These are phyloP conservation scores for Cytidiella melzeri DNA, from an alignment of 768 basidiomycete genomes.

Conservation along the genomic window DNA sequence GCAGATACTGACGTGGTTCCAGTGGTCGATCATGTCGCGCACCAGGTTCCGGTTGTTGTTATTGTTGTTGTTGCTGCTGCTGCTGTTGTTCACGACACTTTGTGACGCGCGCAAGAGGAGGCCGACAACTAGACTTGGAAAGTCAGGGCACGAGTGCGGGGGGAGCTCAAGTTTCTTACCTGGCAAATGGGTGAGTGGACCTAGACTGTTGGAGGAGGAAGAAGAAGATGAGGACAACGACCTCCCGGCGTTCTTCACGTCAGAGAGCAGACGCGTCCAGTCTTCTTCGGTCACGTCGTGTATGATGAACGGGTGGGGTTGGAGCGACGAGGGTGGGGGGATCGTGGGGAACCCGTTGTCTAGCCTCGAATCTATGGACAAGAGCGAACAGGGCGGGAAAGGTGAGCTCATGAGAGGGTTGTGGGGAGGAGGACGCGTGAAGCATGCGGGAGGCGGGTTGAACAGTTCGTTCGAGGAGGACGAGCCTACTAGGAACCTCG, in stretches of 20 bases:
- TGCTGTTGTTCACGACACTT: too few relatives aligned
- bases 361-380: slow-evolving; percentile 29
- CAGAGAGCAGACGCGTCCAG: slow-evolving; percentile 35
- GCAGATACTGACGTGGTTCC: slow-evolving; percentile 40
- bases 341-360: slow-evolving; percentile 38
- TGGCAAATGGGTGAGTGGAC: too few relatives aligned
- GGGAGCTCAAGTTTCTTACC: too few relatives aligned
- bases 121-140: too few relatives aligned
- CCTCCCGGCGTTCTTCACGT: too few relatives aligned
- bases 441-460: slow-evolving; percentile 18
- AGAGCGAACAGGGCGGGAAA: slow-evolving; percentile 29
- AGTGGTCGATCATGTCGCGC: slow-evolving; percentile 37
- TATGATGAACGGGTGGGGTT: slow-evolving; percentile 43
- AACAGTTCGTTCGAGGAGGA: slow-evolving; percentile 7
- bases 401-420: slow-evolving; percentile 17
- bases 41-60: slow-evolving; percentile 34
- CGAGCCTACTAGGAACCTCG: too few relatives aligned
- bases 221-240: too few relatives aligned
- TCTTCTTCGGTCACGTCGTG: slow-evolving; percentile 46
- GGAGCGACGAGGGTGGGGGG: slow-evolving; percentile 30
- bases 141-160: too few relatives aligned
- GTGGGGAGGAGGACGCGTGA: slow-evolving; percentile 13
- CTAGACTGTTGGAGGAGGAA: too few relatives aligned
- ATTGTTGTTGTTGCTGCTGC: slow-evolving; percentile 23
- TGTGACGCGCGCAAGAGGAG: too few relatives aligned